phyloP scores from a whole-genome alignment of 257 asterid species.

The Fraxinus excelsior region DNA sequence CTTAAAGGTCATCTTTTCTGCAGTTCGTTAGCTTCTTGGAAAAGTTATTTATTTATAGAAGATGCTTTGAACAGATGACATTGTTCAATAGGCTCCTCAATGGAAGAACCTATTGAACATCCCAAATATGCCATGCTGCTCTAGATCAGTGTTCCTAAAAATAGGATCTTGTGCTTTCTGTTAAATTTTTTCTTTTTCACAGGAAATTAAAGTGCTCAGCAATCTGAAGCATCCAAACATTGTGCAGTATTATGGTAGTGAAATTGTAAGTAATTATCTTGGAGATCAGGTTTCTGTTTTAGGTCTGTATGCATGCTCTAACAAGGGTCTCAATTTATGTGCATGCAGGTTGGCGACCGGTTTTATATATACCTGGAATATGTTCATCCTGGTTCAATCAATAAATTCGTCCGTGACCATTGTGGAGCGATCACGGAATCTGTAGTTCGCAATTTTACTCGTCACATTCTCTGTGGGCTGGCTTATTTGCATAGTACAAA shows the following conservation, averaged over 20 bases:
- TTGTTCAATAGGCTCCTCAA: no score
- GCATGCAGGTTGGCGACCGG: slow-evolving; percentile 66
- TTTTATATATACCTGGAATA: slow-evolving; percentile 89
- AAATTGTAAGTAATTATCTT: slow-evolving; percentile 56
- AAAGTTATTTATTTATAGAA: background rate
- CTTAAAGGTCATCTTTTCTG: background rate
- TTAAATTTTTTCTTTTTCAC: slow-evolving; percentile 17
- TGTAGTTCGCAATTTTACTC: slow-evolving; percentile 84
- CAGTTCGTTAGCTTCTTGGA: background rate
- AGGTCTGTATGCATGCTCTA: slow-evolving; percentile 15
- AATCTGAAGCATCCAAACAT: slow-evolving; percentile 85
- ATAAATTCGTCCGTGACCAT: slow-evolving; percentile 73
- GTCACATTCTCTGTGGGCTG: slow-evolving; percentile 86
- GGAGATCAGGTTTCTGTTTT: background rate
- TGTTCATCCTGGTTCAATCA: slow-evolving; percentile 94
- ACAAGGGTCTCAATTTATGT: slow-evolving; percentile 27
- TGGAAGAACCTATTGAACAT: no score
- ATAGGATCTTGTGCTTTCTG: slow-evolving; percentile 15
- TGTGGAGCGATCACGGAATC: slow-evolving; percentile 87
- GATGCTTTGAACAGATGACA: no score
- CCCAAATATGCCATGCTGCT: background rate
- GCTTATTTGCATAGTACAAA: slow-evolving; percentile 85
- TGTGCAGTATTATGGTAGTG: slow-evolving; percentile 89
- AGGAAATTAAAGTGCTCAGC: slow-evolving; percentile 93
- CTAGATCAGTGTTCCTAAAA: background rate